phyloP scores from a whole-genome alignment of 163 green algal species.

The Scenedesmus sp. region DNA sequence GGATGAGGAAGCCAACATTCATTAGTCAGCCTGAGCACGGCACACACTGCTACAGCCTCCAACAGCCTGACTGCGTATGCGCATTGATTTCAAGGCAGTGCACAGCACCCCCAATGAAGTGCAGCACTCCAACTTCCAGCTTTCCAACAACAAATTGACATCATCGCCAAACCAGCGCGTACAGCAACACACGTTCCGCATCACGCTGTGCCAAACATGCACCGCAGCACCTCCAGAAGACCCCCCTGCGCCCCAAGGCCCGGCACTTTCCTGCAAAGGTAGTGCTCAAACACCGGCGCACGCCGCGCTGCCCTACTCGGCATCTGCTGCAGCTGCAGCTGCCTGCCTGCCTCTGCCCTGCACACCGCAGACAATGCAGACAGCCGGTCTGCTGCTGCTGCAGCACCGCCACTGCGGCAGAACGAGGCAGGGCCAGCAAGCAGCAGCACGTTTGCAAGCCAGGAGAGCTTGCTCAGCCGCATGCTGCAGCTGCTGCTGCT shows the following conservation, averaged over 20 bases:
- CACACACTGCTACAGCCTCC: not conserved
- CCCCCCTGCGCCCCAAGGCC: not conserved
- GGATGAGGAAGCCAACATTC: no score
- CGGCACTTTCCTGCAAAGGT: not conserved
- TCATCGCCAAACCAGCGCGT: not conserved
- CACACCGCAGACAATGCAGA: conserved; percentile 3
- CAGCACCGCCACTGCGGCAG: conserved; percentile 1
- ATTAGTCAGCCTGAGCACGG: not conserved
- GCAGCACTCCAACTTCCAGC: not conserved
- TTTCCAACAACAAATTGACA: no score
- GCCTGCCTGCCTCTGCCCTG: not conserved
- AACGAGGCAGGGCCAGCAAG: not conserved
- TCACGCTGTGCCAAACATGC: conserved; percentile 6
- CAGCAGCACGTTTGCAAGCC: conserved; percentile 30
- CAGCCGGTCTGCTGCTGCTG: conserved; percentile 16
- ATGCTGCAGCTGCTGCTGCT: conserved; percentile 6
- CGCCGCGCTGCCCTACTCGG: not conserved
- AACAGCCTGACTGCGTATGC: not conserved
- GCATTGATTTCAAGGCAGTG: not conserved
- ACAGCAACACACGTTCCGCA: not conserved
- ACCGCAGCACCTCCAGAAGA: not conserved
- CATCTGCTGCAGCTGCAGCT: not conserved
- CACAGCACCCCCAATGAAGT: not conserved
- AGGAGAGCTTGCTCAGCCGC: not conserved
- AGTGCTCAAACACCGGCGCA: conserved; percentile 36